phyloP scores from a whole-genome alignment of 352 stramenopile species.

The Phytopythium oedochilum region DNA sequence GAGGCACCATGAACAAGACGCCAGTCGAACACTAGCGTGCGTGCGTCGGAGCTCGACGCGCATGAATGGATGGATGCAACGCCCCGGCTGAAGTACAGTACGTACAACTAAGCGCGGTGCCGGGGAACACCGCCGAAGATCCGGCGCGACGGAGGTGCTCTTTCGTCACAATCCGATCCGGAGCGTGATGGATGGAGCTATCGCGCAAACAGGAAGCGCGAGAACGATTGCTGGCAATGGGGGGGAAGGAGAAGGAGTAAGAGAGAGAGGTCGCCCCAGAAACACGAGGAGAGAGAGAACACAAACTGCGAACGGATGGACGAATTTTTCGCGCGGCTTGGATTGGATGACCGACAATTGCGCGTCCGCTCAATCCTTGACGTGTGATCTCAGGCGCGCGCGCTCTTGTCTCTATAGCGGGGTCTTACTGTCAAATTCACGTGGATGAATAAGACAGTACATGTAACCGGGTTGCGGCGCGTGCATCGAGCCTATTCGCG shows the following conservation, averaged over 20 bases:
- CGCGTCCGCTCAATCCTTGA: not conserved
- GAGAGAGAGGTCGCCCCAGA: no score
- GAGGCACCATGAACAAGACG: no score
- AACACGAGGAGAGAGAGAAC: no score
- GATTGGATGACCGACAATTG: not conserved
- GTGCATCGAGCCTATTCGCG: not conserved
- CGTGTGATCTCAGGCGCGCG: no score
- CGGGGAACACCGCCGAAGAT: not conserved
- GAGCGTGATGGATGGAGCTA: not conserved
- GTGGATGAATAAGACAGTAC: no score
- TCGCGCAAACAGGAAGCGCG: not conserved
- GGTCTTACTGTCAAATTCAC: no score
- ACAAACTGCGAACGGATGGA: no score
- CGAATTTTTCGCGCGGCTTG: not conserved
- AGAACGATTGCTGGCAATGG: not conserved
- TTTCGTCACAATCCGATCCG: no score
- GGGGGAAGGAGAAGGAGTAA: not conserved
- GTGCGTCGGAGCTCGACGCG: not conserved
- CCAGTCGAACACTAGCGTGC: constrained; percentile 1
- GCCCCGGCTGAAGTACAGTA: not conserved
- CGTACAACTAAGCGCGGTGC: no score
- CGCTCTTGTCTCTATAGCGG: no score
- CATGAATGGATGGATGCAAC: not conserved
- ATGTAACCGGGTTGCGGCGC: constrained; percentile 1
- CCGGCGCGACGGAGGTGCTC: not conserved